These are phyloP conservation scores for Trichoderma polysporum DNA, from an alignment of 2,329 filamentous ascomycete species.

Conservation along the genomic window DNA sequence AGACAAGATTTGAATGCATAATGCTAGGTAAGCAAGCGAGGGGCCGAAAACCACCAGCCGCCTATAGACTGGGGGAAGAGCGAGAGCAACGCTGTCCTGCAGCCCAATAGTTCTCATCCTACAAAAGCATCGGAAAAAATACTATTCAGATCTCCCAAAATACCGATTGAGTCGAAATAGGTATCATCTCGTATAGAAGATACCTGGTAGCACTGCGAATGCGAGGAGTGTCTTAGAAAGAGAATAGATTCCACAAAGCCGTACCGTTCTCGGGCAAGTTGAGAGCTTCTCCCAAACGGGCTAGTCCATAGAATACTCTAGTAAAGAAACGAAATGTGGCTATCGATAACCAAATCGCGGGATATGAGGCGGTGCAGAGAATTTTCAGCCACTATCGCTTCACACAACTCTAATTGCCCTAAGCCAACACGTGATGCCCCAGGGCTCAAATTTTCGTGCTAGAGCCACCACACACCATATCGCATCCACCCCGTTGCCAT, in stretches of 20 bases:
- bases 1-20: background rate
- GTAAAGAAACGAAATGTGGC: background rate
- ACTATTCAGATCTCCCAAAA: background rate
- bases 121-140: background rate
- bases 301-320: slow-evolving; percentile 10
- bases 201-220: background rate
- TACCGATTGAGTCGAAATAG: background rate
- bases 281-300: background rate
- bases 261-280: background rate
- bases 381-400: slow-evolving; percentile 10
- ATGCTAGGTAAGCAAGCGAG: background rate
- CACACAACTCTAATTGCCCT: slow-evolving; percentile 30
- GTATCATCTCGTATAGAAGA: background rate
- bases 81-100: background rate
- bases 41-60: background rate
- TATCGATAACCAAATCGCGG: background rate
- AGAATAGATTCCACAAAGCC: background rate
- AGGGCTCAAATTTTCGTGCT: slow-evolving; percentile 39
- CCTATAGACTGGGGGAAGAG: background rate
- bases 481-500: slow-evolving; percentile 37
- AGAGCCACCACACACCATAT: slow-evolving; percentile 37
- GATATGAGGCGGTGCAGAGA: slow-evolving; percentile 11
- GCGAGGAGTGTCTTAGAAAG: too few relatives aligned
- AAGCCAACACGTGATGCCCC: slow-evolving; percentile 36
- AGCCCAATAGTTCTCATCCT: background rate